These are phyloP conservation scores for Xylaria longipes DNA, from an alignment of 495 filamentous ascomycete genomes.

Conservation along the genomic window DNA sequence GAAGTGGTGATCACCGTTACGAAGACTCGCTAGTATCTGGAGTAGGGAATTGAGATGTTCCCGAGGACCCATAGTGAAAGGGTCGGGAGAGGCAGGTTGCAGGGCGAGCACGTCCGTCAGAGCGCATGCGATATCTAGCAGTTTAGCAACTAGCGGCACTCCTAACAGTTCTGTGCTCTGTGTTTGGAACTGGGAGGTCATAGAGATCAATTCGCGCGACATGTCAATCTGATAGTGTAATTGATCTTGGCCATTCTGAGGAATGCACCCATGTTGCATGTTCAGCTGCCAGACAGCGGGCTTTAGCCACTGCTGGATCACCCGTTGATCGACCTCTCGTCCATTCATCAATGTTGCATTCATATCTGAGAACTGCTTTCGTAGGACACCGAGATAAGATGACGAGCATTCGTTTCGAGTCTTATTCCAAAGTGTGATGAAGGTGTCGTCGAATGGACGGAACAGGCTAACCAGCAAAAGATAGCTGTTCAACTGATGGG, in stretches of 20 bases:
- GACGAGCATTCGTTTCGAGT: slow-evolving; percentile 62
- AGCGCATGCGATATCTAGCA: slow-evolving; percentile 76
- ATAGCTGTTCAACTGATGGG: slow-evolving; percentile 63
- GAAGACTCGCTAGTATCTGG: slow-evolving; percentile 68
- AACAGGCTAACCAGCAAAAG: slow-evolving; percentile 71
- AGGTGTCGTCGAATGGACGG: slow-evolving; percentile 73
- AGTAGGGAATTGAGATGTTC: slow-evolving; percentile 76
- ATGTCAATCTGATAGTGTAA: slow-evolving; percentile 76
- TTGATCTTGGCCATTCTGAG: slow-evolving; percentile 56
- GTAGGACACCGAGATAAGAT: slow-evolving; percentile 63
- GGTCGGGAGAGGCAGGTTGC: slow-evolving; percentile 62
- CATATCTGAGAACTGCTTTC: slow-evolving; percentile 70
- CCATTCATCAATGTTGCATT: slow-evolving; percentile 67
- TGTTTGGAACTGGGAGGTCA: slow-evolving; percentile 66
- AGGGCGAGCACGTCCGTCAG: slow-evolving; percentile 76
- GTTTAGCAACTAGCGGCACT: slow-evolving; percentile 67
- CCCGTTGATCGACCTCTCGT: slow-evolving; percentile 71
- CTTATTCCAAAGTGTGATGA: slow-evolving; percentile 78
- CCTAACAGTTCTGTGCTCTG: slow-evolving; percentile 39
- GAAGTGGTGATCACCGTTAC: slow-evolving; percentile 73
- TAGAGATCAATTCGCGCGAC: slow-evolving; percentile 68
- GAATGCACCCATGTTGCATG: slow-evolving; percentile 55
- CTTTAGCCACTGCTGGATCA: slow-evolving; percentile 85
- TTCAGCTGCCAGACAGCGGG: slow-evolving; percentile 78
- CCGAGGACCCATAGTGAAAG: slow-evolving; percentile 69